Percentiles rank a stretch among this genome's conserved stretches.
Evolutionary conservation across 139 green algal species (phyloP).

Genomic region (Coelastrella sp.): DNA sequence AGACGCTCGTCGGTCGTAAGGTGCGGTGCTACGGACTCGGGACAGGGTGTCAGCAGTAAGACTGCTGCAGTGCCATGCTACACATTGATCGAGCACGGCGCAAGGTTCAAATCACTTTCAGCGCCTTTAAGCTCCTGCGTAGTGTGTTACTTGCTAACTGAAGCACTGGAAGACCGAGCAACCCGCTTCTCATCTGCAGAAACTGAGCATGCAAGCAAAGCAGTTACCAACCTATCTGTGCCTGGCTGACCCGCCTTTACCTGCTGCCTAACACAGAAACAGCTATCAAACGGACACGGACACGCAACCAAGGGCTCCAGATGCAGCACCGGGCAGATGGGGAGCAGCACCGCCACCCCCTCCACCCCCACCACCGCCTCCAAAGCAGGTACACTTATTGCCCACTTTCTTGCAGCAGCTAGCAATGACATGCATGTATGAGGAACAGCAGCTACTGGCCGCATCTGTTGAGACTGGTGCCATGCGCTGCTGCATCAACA

Average conservation of each 20-base stretch:
- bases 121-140: too few species aligned
- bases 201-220: too few species aligned
- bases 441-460: neutral
- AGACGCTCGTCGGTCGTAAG: neutral
- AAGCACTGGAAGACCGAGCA: too few species aligned
- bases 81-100: too few species aligned
- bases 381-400: neutral
- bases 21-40: neutral
- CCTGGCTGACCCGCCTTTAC: too few species aligned
- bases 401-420: too few species aligned
- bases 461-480: neutral
- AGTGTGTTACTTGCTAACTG: too few species aligned
- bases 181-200: too few species aligned
- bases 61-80: neutral
- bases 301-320: constrained; percentile 17
- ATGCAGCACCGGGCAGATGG: constrained; percentile 47
- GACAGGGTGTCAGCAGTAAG: neutral
- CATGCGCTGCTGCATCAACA: too few species aligned
- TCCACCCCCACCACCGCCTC: constrained; percentile 46
- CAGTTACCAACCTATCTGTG: too few species aligned
- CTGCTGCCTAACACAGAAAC: neutral
- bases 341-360: constrained; percentile 45
- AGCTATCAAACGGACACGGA: constrained; percentile 48
- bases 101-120: too few species aligned
- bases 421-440: neutral